phyloP scores from a whole-genome alignment of 257 asterid genomes.

The Solanum bulbocastanum region DNA sequence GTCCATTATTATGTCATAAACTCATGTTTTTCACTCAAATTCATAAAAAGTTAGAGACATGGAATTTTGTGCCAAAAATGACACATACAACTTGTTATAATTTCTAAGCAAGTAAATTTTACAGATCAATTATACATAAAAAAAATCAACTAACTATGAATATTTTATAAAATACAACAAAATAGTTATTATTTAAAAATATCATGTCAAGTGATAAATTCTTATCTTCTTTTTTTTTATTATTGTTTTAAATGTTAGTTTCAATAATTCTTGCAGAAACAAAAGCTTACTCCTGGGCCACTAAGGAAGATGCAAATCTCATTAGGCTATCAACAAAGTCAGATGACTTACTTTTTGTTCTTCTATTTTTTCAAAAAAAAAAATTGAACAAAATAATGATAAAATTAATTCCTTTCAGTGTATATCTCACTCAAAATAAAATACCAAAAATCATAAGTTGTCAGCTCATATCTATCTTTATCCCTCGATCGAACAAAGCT shows the following conservation, averaged over 20 bases:
- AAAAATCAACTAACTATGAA: too few species aligned
- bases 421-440: too few species aligned
- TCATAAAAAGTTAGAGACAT: not conserved
- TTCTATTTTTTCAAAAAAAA: too few species aligned
- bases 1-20: too few species aligned
- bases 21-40: too few species aligned
- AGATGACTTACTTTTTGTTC: not conserved
- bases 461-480: too few species aligned
- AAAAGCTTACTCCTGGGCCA: not conserved
- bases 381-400: too few species aligned
- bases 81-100: not conserved
- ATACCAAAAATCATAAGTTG: too few species aligned
- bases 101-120: not conserved
- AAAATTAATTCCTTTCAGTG: too few species aligned
- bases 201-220: not conserved
- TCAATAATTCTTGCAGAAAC: not conserved
- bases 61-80: not conserved
- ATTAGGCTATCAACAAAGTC: not conserved
- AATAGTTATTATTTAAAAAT: not conserved
- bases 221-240: not conserved
- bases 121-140: not conserved
- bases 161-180: not conserved
- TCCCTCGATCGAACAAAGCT: too few species aligned
- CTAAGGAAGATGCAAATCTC: not conserved
- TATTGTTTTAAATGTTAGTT: not conserved